phyloP scores from a whole-genome alignment of 208 protist genomes.

The Leishmania tropica region DNA sequence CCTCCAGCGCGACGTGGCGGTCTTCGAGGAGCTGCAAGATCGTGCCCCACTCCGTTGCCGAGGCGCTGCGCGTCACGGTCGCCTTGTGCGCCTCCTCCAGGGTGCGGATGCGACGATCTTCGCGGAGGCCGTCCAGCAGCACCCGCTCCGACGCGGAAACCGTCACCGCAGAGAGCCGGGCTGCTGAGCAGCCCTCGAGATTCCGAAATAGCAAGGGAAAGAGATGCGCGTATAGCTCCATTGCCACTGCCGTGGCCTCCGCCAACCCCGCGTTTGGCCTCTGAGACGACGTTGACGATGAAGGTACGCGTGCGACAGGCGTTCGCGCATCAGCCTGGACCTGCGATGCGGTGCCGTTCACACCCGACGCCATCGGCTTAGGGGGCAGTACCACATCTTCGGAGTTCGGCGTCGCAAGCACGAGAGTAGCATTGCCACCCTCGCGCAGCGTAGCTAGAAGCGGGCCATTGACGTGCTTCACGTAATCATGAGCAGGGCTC shows the following conservation, averaged over 20 bases:
- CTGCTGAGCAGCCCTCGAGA: conserved; percentile 31
- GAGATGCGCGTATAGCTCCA: conserved; percentile 55
- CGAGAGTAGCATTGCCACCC: conserved; percentile 45
- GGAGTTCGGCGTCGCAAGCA: conserved; percentile 52
- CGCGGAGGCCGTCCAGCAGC: conserved; percentile 53
- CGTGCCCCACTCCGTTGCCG: conserved; percentile 51
- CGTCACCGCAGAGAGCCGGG: conserved; percentile 48
- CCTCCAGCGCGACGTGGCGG: conserved; percentile 39
- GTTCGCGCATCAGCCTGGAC: background rate
- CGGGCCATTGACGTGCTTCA: conserved; percentile 54
- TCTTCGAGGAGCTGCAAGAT: conserved; percentile 48
- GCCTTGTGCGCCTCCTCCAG: conserved; percentile 36
- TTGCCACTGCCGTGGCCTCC: conserved; percentile 36
- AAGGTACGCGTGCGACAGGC: background rate
- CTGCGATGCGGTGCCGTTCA: background rate
- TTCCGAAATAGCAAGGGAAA: conserved; percentile 65
- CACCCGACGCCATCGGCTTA: background rate
- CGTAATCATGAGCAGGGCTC: conserved; percentile 69
- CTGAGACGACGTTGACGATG: background rate
- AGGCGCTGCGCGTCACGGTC: conserved; percentile 28
- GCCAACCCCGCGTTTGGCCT: background rate
- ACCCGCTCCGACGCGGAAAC: conserved; percentile 47
- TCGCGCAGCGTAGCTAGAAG: conserved; percentile 49
- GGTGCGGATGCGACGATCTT: conserved; percentile 35
- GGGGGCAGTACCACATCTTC: conserved; percentile 6